Conservation (phyloP, 2,329 filamentous ascomycete genomes). For the Claviceps spartinae region DNA sequence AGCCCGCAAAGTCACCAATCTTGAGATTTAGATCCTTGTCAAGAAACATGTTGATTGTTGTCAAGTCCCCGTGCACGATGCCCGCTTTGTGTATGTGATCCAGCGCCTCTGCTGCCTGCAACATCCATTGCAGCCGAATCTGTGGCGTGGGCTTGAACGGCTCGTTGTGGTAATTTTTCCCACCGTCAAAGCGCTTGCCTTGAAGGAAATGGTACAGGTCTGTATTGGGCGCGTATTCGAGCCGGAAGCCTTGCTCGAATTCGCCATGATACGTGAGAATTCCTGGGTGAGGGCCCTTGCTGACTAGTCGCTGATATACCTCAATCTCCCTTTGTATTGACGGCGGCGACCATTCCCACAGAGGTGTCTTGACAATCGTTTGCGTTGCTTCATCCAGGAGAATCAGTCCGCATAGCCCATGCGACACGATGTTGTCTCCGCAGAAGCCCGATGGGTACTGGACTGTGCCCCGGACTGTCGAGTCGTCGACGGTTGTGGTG, state of each 20-base stretch:
- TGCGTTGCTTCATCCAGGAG: constrained; percentile 3
- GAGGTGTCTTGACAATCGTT: constrained; percentile 4
- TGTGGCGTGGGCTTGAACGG: too few species aligned
- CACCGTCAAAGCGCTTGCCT: not conserved
- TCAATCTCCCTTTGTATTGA: constrained; percentile 2
- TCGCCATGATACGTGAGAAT: constrained; percentile 3
- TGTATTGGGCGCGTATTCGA: constrained; percentile 3
- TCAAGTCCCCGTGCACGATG: constrained; percentile 4
- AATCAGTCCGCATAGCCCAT: constrained; percentile 2
- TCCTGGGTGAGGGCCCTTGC: not conserved
- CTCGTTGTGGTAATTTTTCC: not conserved
- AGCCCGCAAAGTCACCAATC: constrained; percentile 6
- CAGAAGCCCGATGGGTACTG: not conserved
- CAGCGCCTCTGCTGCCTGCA: constrained; percentile 3
- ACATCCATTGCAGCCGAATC: constrained; percentile 1
- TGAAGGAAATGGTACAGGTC: constrained; percentile 3
- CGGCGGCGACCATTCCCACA: not conserved
- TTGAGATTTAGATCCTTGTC: constrained; percentile 2
- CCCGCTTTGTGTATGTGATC: constrained; percentile 3
- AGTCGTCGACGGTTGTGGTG: too few species aligned
- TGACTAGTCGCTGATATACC: constrained; percentile 3
- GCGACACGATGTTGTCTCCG: not conserved
- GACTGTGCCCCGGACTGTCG: not conserved
- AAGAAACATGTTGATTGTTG: constrained; percentile 4
- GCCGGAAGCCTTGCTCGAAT: constrained; percentile 1